Conservation (phyloP, 768 basidiomycete species). For the Amanita molliuscula region DNA sequence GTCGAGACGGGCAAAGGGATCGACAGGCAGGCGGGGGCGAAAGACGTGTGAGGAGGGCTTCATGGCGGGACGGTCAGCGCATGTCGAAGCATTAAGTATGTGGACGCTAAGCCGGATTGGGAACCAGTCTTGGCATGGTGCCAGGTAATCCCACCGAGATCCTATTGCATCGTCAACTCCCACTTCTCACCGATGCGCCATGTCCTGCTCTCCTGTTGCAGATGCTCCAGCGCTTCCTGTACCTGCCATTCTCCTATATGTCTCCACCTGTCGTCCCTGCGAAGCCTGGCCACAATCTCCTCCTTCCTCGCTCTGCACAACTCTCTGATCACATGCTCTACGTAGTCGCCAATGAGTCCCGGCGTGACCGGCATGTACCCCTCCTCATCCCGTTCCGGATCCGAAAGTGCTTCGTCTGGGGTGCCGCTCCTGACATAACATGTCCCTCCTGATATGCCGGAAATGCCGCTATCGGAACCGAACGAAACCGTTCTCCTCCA, state of each 20-base stretch:
- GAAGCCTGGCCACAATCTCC: conserved; percentile 37
- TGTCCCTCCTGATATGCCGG: conserved; percentile 13
- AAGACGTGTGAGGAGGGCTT: conserved; percentile 17
- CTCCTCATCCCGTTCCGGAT: conserved; percentile 51
- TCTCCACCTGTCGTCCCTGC: conserved; percentile 55
- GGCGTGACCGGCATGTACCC: conserved; percentile 56
- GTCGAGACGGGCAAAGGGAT: conserved; percentile 22
- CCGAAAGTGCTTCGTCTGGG: conserved; percentile 42
- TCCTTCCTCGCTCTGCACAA: conserved; percentile 26
- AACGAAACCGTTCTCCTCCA: conserved; percentile 32
- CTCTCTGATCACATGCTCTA: conserved; percentile 33
- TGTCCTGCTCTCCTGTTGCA: conserved; percentile 27
- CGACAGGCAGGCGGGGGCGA: conserved; percentile 25
- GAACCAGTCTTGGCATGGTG: background rate
- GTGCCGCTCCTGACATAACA: conserved; percentile 16
- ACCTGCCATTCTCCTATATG: conserved; percentile 55
- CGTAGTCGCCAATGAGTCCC: conserved; percentile 32
- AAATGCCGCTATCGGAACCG: conserved; percentile 19
- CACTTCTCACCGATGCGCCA: conserved; percentile 30
- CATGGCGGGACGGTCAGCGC: background rate
- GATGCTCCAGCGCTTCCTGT: conserved; percentile 44
- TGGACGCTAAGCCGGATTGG: background rate
- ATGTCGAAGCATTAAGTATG: background rate
- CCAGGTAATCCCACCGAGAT: too few species aligned
- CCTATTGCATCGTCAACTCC: conserved; percentile 23